Evolutionary conservation across 306 rosid genomes (phyloP).

Genomic region (Purshia tridentata): DNA sequence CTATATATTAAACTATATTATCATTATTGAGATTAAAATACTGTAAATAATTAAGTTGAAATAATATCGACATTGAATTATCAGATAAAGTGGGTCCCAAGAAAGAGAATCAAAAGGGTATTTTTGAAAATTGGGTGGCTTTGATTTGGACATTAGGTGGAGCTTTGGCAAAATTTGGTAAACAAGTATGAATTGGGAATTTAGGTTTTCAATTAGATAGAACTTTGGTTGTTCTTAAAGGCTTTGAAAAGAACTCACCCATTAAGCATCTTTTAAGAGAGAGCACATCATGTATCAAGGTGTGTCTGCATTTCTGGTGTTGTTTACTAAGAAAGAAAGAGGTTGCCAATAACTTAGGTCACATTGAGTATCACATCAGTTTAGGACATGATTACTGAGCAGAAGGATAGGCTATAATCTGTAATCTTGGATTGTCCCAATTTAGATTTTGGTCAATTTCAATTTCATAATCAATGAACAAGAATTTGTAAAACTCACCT

Average conservation of each 20-base stretch:
- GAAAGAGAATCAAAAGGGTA: too few species aligned
- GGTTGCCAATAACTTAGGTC: neutral
- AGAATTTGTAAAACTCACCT: too few species aligned
- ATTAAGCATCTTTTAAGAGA: neutral
- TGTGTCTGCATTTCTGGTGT: too few species aligned
- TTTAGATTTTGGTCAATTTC: constrained; percentile 6
- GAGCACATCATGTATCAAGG: too few species aligned
- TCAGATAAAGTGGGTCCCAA: too few species aligned
- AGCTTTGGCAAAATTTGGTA: neutral
- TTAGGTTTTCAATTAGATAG: neutral
- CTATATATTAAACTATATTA: too few species aligned
- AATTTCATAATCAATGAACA: neutral
- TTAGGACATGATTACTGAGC: neutral
- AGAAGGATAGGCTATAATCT: constrained; percentile 2
- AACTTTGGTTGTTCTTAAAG: neutral
- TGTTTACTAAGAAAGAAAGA: neutral
- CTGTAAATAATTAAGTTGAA: too few species aligned
- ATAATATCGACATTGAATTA: too few species aligned
- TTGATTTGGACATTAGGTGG: neutral
- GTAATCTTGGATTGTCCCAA: constrained; percentile 9
- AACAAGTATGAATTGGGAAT: neutral
- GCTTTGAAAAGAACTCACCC: neutral
- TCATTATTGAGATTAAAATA: too few species aligned
- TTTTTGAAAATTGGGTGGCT: neutral
- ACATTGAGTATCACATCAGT: neutral